Conservation (phyloP, 2,329 filamentous ascomycete species). For the Fusarium sp. region DNA sequence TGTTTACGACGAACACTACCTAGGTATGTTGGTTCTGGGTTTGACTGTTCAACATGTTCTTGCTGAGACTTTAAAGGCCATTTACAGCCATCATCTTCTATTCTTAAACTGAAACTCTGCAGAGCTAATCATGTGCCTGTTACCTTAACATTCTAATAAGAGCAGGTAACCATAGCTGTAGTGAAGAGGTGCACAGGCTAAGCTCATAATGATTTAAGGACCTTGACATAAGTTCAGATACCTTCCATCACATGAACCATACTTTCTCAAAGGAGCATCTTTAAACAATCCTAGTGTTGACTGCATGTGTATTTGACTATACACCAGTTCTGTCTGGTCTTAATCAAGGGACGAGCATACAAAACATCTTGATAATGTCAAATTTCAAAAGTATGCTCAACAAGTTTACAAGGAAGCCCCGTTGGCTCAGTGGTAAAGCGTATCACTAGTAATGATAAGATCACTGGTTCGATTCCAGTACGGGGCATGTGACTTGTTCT, state of each 20-base stretch:
- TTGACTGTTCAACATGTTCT: neutral
- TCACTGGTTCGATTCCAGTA: conserved; percentile 31
- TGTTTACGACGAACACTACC: neutral
- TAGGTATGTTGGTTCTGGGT: neutral
- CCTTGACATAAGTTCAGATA: neutral
- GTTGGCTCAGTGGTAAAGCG: conserved; percentile 42
- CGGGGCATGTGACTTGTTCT: conserved; percentile 22
- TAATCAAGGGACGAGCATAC: neutral
- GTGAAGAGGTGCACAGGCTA: neutral
- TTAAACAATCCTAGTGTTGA: neutral
- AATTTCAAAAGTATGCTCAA: rapidly evolving
- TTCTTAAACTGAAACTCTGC: neutral
- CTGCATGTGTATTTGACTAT: neutral
- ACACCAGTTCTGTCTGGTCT: neutral
- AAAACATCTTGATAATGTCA: rapidly evolving
- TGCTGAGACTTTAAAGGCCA: neutral
- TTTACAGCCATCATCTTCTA: neutral
- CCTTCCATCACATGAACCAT: neutral
- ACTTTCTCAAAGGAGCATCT: neutral
- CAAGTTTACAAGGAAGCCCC: conserved; percentile 29
- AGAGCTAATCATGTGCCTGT: neutral
- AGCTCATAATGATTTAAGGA: neutral
- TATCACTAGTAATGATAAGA: conserved; percentile 41
- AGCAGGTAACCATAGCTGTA: neutral
- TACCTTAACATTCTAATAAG: neutral